These are phyloP conservation scores for Epichloe festucae DNA, from an alignment of 2,329 filamentous ascomycete species.

Conservation along the genomic window DNA sequence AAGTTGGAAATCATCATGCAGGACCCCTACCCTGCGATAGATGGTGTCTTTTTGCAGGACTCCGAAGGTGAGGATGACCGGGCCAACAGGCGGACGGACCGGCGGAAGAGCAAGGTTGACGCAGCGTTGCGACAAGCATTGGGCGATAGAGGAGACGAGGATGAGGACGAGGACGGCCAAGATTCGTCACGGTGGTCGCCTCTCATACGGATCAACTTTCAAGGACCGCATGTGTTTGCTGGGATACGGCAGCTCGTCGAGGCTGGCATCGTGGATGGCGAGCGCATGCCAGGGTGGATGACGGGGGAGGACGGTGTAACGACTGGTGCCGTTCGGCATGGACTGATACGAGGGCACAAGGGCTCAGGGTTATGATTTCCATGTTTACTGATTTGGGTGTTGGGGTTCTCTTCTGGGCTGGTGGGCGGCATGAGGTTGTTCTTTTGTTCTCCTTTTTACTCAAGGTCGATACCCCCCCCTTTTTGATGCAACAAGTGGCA, in stretches of 20 bases:
- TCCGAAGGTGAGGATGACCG: conserved; percentile 15
- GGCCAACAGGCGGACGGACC: conserved; percentile 7
- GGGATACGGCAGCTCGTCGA: conserved; percentile 70
- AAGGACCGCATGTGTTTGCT: conserved; percentile 67
- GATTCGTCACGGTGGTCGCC: conserved; percentile 20
- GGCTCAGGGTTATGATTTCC: conserved; percentile 36
- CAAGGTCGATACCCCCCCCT: conserved; percentile 16
- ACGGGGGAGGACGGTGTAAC: conserved; percentile 77
- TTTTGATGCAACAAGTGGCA: background rate
- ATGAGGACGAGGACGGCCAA: conserved; percentile 14
- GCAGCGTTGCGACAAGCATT: conserved; percentile 19
- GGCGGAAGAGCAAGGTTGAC: conserved; percentile 24
- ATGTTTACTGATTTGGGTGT: conserved; percentile 4
- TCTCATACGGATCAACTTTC: conserved; percentile 50
- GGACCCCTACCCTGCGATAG: conserved; percentile 36
- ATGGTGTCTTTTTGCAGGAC: conserved; percentile 8
- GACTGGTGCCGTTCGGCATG: conserved; percentile 53
- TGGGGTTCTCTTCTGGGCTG: background rate
- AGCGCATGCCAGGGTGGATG: conserved; percentile 80
- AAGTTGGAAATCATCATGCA: conserved; percentile 46
- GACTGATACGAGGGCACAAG: conserved; percentile 48
- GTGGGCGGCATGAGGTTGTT: conserved; percentile 8
- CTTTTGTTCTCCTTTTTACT: background rate
- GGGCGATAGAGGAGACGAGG: conserved; percentile 10
- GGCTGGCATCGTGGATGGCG: conserved; percentile 59